Evolutionary conservation across 495 filamentous ascomycete genomes (phyloP).

Genomic region (Penicillium maclennaniae): DNA sequence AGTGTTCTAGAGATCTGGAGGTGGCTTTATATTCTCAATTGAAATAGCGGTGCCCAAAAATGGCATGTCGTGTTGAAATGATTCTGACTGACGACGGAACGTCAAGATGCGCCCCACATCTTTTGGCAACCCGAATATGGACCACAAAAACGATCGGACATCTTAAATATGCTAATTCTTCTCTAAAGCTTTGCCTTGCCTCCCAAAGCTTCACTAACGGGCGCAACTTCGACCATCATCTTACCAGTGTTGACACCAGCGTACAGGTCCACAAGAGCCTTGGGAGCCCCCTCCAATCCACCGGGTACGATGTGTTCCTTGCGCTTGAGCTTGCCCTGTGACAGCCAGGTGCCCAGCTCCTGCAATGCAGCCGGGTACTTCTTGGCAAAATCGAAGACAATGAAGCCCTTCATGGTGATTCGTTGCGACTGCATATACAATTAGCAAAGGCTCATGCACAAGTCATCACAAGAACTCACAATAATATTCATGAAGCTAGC

Average conservation of each 20-base stretch:
- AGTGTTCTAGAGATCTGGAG: neutral
- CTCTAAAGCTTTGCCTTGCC: conserved; percentile 31
- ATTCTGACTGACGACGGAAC: neutral
- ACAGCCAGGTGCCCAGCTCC: conserved; percentile 47
- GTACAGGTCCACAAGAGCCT: conserved; percentile 48
- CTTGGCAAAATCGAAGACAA: conserved; percentile 50
- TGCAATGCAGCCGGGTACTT: conserved; percentile 42
- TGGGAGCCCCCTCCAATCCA: conserved; percentile 46
- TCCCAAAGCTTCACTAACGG: conserved; percentile 29
- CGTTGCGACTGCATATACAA: conserved; percentile 36
- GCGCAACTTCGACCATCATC: conserved; percentile 48
- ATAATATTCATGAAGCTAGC: conserved; percentile 49
- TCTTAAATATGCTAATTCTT: neutral
- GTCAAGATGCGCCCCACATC: neutral
- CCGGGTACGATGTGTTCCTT: conserved; percentile 54
- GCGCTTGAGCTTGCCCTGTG: conserved; percentile 52
- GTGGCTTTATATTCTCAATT: neutral
- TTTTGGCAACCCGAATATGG: neutral
- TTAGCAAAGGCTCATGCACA: conserved; percentile 16
- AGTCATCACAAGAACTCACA: conserved; percentile 29
- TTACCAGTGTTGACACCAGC: conserved; percentile 51
- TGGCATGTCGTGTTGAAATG: neutral
- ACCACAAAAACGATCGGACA: neutral
- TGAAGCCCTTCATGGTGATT: conserved; percentile 54
- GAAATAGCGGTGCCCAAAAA: neutral